These are phyloP conservation scores for Dendrocalamus sinicus DNA, from an alignment of 176 grass and related monocot species.

Conservation along the genomic window DNA sequence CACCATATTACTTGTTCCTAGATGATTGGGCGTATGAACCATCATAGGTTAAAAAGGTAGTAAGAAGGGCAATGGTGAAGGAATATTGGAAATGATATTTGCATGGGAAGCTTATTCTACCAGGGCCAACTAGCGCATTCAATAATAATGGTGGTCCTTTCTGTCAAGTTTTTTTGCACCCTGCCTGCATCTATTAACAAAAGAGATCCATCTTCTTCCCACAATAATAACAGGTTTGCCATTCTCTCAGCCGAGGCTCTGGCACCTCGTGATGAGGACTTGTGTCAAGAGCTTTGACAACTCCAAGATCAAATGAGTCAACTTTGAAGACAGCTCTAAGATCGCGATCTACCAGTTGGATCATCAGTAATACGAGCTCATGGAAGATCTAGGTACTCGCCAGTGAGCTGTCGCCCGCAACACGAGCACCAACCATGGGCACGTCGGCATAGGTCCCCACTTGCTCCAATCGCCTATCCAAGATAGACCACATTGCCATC, in stretches of 20 bases:
- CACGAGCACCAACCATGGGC: background rate
- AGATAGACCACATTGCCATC: background rate
- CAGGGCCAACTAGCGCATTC: background rate
- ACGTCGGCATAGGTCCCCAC: background rate
- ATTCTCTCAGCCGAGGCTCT: background rate
- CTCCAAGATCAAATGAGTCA: background rate
- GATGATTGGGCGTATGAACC: background rate
- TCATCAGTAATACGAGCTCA: too few species aligned
- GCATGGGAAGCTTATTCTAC: too few species aligned
- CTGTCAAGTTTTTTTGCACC: background rate
- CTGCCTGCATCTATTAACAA: background rate
- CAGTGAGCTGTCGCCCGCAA: background rate
- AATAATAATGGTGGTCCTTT: background rate
- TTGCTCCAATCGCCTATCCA: too few species aligned
- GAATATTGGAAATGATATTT: background rate
- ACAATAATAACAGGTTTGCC: background rate
- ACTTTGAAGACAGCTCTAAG: background rate
- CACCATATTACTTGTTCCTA: background rate
- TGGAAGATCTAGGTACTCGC: rapidly evolving
- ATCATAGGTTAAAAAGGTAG: background rate
- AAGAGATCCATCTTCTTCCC: rapidly evolving
- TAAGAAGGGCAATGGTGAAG: background rate
- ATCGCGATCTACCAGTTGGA: background rate
- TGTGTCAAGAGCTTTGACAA: background rate
- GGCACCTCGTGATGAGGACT: background rate